These are phyloP conservation scores for Neopestalotiopsis sp. DNA, from an alignment of 2,329 filamentous ascomycete species.

Conservation along the genomic window DNA sequence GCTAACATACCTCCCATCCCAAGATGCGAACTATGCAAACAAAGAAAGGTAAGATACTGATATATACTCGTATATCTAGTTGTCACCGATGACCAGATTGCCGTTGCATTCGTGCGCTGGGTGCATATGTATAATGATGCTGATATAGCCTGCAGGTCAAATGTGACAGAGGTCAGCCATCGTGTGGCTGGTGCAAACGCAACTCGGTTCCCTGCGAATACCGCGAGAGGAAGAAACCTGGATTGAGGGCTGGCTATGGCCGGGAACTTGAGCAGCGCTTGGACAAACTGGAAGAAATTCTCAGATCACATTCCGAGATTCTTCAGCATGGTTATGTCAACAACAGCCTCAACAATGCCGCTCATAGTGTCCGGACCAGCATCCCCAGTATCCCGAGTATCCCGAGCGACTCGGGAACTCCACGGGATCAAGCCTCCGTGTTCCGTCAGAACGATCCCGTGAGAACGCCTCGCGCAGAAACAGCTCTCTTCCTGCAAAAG, in stretches of 20 bases:
- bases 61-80: constrained; percentile 20
- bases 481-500: constrained; percentile 67
- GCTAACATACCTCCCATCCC: constrained; percentile 42
- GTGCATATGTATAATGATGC: neutral
- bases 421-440: constrained; percentile 52
- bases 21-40: constrained; percentile 80
- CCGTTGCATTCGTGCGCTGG: no score
- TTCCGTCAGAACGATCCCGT: constrained; percentile 57
- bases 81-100: neutral
- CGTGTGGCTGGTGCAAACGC: constrained; percentile 71
- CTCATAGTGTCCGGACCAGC: constrained; percentile 54
- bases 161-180: constrained; percentile 78
- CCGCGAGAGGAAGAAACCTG: constrained; percentile 72
- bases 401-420: constrained; percentile 61
- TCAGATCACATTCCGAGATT: constrained; percentile 70
- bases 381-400: constrained; percentile 49
- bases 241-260: constrained; percentile 71
- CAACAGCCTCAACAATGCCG: constrained; percentile 39
- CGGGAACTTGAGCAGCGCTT: constrained; percentile 76
- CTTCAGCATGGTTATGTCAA: constrained; percentile 60
- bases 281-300: constrained; percentile 70
- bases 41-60: constrained; percentile 64
- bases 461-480: constrained; percentile 62
- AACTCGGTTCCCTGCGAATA: constrained; percentile 70
- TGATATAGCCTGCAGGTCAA: constrained; percentile 57